A percentile compares a stretch with the other conserved stretches of the same genome.
Evolutionary conservation across 129 eudicot genomes (phyloP).

Genomic region (Rutidosis leptorrhynchoides): DNA sequence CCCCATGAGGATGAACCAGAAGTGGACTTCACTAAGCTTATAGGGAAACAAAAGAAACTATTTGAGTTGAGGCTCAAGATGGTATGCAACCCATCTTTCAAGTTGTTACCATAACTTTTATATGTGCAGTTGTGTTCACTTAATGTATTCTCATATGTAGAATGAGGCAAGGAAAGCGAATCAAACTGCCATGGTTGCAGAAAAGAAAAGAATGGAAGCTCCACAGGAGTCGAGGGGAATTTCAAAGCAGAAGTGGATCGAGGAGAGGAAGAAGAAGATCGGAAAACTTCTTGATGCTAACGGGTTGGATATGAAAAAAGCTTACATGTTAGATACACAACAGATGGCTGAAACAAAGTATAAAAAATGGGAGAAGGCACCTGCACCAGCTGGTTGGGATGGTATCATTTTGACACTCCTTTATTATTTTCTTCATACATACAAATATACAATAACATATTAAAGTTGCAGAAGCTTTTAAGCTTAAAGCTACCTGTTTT

Average conservation of each 20-base stretch:
- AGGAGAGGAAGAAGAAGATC: slow-evolving; percentile 90
- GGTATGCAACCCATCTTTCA: slow-evolving; percentile 35
- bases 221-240: slow-evolving; percentile 82
- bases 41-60: slow-evolving; percentile 74
- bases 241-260: slow-evolving; percentile 90
- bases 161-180: no score
- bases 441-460: no score
- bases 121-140: not conserved
- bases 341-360: slow-evolving; percentile 78
- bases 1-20: slow-evolving; percentile 40
- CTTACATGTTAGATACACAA: slow-evolving; percentile 90
- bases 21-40: slow-evolving; percentile 52
- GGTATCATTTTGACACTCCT: slow-evolving; percentile 44
- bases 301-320: slow-evolving; percentile 84
- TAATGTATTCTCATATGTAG: slow-evolving; percentile 9
- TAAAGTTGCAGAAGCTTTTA: no score
- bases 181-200: slow-evolving; percentile 91
- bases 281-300: slow-evolving; percentile 88
- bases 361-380: slow-evolving; percentile 93
- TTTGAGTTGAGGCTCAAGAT: slow-evolving; percentile 79
- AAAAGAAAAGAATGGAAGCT: slow-evolving; percentile 85
- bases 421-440: no score
- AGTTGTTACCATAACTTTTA: not conserved
- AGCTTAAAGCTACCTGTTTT: not conserved
- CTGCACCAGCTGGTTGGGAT: slow-evolving; percentile 97